Evolutionary conservation across 2,329 filamentous ascomycete genomes (phyloP).

Genomic region (Fusarium sulawesiense): DNA sequence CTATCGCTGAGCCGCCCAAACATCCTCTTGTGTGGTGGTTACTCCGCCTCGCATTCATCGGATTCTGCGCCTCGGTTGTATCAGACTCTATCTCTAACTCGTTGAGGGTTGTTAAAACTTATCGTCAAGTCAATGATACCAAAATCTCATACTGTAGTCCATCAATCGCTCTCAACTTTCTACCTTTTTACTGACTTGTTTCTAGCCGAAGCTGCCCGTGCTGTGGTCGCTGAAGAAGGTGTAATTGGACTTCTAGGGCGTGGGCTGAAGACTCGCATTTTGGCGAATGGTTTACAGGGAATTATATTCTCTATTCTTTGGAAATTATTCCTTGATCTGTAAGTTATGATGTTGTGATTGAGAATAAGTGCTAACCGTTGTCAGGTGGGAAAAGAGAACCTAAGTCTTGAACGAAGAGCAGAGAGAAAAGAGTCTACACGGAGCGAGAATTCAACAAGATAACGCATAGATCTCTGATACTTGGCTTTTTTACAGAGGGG

Average conservation of each 20-base stretch:
- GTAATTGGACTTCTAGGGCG: constrained; percentile 57
- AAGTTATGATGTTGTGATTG: constrained; percentile 34
- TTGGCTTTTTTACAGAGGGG: too few species aligned
- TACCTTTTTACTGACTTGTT: background rate
- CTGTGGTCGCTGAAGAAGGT: constrained; percentile 56
- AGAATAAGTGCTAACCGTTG: accelerated
- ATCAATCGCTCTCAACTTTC: accelerated
- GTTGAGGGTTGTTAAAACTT: constrained; percentile 60
- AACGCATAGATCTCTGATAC: background rate
- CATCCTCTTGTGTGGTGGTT: constrained; percentile 56
- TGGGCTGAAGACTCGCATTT: constrained; percentile 59
- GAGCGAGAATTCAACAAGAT: background rate
- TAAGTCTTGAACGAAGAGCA: background rate
- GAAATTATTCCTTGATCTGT: constrained; percentile 62
- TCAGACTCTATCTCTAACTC: constrained; percentile 62
- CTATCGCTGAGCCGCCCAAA: constrained; percentile 55
- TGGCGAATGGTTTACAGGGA: constrained; percentile 61
- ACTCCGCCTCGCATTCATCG: constrained; percentile 52
- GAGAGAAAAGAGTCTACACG: background rate
- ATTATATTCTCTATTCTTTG: constrained; percentile 61
- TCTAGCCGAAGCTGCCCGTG: constrained; percentile 56
- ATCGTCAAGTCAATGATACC: constrained; percentile 61
- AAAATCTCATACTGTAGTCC: constrained; percentile 58
- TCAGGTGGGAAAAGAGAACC: constrained; percentile 17
- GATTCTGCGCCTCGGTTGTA: constrained; percentile 58